Evolutionary conservation across 129 eudicot genomes (phyloP).

Genomic region (Tagetes erecta): DNA sequence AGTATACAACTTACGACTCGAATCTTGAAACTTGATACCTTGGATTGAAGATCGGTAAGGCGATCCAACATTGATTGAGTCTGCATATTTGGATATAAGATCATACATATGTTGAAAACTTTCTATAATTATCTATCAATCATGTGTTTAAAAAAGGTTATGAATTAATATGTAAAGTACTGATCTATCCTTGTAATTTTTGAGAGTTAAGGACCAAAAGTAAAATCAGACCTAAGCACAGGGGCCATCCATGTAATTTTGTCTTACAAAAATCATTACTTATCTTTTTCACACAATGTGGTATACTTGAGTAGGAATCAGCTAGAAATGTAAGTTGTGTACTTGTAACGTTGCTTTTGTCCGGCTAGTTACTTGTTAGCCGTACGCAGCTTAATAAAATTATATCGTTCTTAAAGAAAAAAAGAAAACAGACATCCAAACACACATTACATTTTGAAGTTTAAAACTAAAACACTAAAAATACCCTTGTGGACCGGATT

Average conservation of each 20-base stretch:
- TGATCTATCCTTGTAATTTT: too few species aligned
- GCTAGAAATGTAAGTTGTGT: too few species aligned
- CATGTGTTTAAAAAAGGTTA: not conserved
- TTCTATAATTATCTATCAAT: not conserved
- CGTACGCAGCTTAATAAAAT: too few species aligned
- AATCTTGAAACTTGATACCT: conserved; percentile 43
- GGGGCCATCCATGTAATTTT: too few species aligned
- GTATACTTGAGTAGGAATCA: too few species aligned
- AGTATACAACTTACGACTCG: not conserved
- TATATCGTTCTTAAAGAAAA: too few species aligned
- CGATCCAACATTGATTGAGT: conserved; percentile 91
- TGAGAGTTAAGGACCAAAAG: too few species aligned
- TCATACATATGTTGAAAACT: not conserved
- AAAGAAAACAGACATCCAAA: not conserved
- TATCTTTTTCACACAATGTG: too few species aligned
- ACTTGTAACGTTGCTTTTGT: too few species aligned
- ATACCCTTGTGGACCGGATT: conserved; percentile 84
- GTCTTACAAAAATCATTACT: too few species aligned
- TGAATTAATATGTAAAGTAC: not conserved
- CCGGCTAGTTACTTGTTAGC: too few species aligned
- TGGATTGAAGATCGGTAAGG: conserved; percentile 82
- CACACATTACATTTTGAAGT: not conserved
- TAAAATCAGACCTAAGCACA: too few species aligned
- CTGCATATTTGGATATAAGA: conserved; percentile 43
- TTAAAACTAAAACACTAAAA: not conserved